phyloP scores from a whole-genome alignment of 2,329 filamentous ascomycete genomes.

The Corinectria fuckeliana region DNA sequence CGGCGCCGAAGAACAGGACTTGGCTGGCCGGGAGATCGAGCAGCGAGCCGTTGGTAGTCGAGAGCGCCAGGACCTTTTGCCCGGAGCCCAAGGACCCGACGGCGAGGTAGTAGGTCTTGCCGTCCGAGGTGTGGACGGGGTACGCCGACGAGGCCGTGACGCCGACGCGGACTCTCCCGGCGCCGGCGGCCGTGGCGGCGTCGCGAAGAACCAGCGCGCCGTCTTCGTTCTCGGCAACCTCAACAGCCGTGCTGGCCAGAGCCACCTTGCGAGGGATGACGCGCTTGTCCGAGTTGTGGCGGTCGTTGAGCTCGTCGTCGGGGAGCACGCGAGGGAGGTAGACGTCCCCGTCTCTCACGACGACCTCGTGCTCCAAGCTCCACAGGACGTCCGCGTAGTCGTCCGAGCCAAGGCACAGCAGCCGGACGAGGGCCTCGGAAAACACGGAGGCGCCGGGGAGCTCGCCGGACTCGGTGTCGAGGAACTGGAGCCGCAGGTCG shows the following conservation, averaged over 20 bases:
- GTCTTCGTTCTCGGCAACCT: neutral
- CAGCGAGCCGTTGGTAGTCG: neutral
- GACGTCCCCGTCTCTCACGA: neutral
- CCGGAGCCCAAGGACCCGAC: neutral
- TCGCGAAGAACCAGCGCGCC: neutral
- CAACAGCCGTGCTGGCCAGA: neutral
- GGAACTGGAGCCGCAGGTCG: conserved; percentile 2
- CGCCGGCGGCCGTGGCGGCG: neutral
- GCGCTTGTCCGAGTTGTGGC: neutral
- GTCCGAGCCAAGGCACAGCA: neutral
- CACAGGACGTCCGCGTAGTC: neutral
- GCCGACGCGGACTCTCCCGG: neutral
- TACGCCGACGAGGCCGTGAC: neutral
- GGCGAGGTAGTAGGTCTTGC: neutral
- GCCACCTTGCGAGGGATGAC: neutral
- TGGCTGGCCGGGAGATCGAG: neutral
- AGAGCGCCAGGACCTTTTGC: neutral
- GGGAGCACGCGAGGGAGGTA: neutral
- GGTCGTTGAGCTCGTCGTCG: conserved; percentile 1
- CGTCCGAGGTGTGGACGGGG: neutral
- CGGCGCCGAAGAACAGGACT: neutral
- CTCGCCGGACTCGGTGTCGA: neutral
- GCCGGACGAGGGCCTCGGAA: neutral
- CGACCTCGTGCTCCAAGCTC: neutral
- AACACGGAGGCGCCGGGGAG: neutral